These are phyloP conservation scores for Yamadazyma triangularis DNA, from an alignment of 1,139 yeast species.

Conservation along the genomic window DNA sequence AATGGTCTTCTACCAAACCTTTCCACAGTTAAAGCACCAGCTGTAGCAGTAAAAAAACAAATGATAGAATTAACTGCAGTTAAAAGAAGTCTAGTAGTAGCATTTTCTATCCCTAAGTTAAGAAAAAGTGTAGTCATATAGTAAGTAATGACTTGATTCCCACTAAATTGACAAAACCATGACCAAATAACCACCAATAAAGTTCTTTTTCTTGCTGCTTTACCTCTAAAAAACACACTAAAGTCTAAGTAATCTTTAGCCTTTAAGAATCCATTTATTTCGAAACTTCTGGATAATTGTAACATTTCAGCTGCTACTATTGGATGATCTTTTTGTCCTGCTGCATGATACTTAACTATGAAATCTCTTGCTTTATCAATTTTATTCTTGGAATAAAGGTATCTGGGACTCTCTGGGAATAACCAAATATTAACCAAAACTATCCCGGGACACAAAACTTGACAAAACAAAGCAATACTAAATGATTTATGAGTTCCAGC, in stretches of 20 bases:
- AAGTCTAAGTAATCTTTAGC: conserved; percentile 5
- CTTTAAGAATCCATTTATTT: not conserved
- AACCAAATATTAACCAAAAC: no score
- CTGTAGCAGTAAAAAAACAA: no score
- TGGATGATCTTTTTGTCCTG: conserved; percentile 15
- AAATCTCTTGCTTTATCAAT: conserved; percentile 30
- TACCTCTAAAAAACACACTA: conserved; percentile 3
- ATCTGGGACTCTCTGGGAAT: conserved; percentile 61
- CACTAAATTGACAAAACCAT: conserved; percentile 14
- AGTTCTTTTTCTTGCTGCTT: not conserved
- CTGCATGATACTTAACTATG: conserved; percentile 15
- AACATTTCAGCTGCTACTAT: conserved; percentile 14
- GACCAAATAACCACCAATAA: conserved; percentile 7
- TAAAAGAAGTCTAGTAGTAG: conserved; percentile 14
- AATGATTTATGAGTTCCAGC: no score
- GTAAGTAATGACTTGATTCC: conserved; percentile 15
- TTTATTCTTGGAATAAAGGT: conserved; percentile 34
- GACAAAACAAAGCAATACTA: no score
- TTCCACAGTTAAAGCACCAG: conserved; percentile 19
- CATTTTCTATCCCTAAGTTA: conserved; percentile 12
- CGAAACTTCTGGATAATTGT: no score
- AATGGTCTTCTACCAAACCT: conserved; percentile 15
- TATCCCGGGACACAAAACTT: no score
- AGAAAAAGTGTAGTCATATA: conserved; percentile 15
- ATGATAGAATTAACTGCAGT: conserved; percentile 15